Conservation (phyloP, 345 rosid genomes). For the Arabis hirsuta region DNA sequence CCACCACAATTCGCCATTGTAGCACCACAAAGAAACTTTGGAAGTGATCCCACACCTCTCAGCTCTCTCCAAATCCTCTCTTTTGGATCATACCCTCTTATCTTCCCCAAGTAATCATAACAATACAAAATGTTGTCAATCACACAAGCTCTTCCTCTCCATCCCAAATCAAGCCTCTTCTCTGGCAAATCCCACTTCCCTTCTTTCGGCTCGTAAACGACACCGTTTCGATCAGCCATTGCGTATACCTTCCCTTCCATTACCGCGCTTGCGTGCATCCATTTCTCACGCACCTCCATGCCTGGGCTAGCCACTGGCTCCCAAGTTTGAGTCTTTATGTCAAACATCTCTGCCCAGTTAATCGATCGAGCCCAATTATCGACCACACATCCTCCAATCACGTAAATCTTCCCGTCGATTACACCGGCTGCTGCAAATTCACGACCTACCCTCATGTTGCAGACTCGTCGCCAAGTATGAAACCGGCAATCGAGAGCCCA, state of each 20-base stretch:
- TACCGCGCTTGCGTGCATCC: conserved; percentile 97
- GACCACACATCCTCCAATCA: conserved; percentile 80
- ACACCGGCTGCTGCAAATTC: conserved; percentile 86
- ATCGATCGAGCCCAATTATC: conserved; percentile 49
- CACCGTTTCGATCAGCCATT: conserved; percentile 87
- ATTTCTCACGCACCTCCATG: conserved; percentile 64
- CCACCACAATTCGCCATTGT: conserved; percentile 89
- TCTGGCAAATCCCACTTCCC: conserved; percentile 66
- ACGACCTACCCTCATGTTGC: conserved; percentile 66
- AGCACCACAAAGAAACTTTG: conserved; percentile 66
- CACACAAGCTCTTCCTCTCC: conserved; percentile 96
- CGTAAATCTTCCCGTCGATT: conserved; percentile 61
- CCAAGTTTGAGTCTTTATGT: conserved; percentile 58
- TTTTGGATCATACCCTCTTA: conserved; percentile 69
- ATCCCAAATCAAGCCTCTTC: conserved; percentile 59
- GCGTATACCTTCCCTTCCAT: conserved; percentile 65
- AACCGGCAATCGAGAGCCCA: conserved; percentile 77
- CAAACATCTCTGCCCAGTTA: conserved; percentile 87
- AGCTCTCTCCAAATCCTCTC: conserved; percentile 66
- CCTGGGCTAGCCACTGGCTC: conserved; percentile 57
- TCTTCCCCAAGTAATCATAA: conserved; percentile 85
- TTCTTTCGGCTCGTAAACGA: conserved; percentile 59
- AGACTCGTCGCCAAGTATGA: conserved; percentile 61
- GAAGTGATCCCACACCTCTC: conserved; percentile 65
- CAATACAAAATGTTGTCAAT: conserved; percentile 70